Base-by-base conservation (phyloP, 202 grass and related monocot genomes). In the Panicum hallii region DNA sequence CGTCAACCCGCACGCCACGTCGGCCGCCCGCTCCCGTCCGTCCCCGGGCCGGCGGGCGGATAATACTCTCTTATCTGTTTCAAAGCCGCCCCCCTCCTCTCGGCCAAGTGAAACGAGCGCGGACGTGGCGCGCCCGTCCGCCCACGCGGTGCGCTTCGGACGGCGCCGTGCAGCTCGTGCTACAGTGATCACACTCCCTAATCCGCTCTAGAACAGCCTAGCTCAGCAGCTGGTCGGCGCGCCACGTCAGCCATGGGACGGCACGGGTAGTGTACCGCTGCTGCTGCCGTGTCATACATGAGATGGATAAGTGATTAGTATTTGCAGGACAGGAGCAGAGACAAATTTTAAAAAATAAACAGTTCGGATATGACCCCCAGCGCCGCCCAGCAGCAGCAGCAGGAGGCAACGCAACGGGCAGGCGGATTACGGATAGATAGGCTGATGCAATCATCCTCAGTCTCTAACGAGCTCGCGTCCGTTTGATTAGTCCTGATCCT, bases 1-100 rank as follows among this genome's bases (percentile, higher is more conserved):
- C 81, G 81, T 65, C 81, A 52, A 11, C 28, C 58, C 19, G 47
- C 54, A n/a, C 49, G 78, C 78, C 78, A 81, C 78, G 64, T 69
- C 64, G 19, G 26, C 15, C 58, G 32, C 32, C 32, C 32, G 32
- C 32, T 32, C 32, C 32, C 2, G 2, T 32, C 15, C 58, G 10
- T 9, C 43, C 49, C 34, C 1, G 20, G 10, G 5, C 43, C 1
- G 5, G 5, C 5, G 5, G 19, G 14, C 23, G 69, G 70, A 40
- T 55, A 7, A n/a, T 15, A 23, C 63, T 81, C 26, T 69, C 78
- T 81, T 81, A 81, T 81, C 79, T 65, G 14, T 45, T 70, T 2
- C 0, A 8, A 17, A 69, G 14, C 19, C 19, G 9, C n/a, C 32
- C 36, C 22, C 9, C 2, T 3, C 7, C 54, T 22, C 54, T 57